Evolutionary conservation across 768 basidiomycete genomes (phyloP).

Genomic region (Suillus clintonianus): DNA sequence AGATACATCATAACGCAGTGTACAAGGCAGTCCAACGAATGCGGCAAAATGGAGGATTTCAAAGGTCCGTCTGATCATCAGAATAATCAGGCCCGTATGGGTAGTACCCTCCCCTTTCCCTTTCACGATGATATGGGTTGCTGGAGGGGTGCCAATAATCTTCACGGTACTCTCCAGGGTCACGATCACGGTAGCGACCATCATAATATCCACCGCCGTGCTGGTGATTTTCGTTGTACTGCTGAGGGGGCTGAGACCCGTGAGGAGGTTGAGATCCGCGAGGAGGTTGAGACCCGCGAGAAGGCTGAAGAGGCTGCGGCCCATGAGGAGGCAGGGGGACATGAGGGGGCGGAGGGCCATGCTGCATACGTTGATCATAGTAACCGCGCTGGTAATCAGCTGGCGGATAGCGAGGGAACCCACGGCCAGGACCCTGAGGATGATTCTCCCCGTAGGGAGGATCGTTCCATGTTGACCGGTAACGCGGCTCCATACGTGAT

Average conservation of each 20-base stretch:
- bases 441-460: neutral
- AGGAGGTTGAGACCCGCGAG: neutral
- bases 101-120: neutral
- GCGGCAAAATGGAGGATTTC: neutral
- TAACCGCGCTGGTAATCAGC: neutral
- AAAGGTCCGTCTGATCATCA: neutral
- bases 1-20: neutral
- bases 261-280: neutral
- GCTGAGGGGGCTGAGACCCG: neutral
- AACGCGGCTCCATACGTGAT: neutral
- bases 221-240: neutral
- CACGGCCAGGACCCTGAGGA: neutral
- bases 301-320: too few relatives aligned
- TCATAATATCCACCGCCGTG: neutral
- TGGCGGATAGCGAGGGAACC: neutral
- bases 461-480: neutral
- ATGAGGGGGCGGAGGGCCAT: neutral
- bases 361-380: neutral
- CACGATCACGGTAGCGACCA: neutral
- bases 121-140: neutral
- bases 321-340: neutral
- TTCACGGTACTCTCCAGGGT: neutral
- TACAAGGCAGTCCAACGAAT: neutral
- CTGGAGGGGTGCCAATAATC: neutral
- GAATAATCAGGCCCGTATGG: neutral